A percentile compares a stretch with the other conserved stretches of the same genome.
Evolutionary conservation across 306 rosid species (phyloP).

Genomic region (Styphnolobium japonicum): DNA sequence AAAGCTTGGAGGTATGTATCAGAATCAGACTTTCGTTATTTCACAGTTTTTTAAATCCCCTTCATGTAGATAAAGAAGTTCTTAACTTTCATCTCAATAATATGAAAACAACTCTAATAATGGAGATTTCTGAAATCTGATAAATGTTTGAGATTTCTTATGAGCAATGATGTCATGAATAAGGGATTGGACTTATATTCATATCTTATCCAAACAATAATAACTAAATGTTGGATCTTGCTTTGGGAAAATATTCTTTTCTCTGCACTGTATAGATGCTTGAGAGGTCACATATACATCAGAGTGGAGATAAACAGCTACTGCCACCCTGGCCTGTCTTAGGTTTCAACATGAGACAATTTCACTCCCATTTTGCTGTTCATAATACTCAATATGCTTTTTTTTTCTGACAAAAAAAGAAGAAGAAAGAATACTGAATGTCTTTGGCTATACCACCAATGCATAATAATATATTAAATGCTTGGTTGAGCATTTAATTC

Average conservation of each 20-base stretch:
- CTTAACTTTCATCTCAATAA: not conserved
- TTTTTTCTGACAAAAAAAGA: too few species aligned
- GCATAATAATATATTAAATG: not conserved
- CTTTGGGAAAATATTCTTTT: not conserved
- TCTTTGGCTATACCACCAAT: not conserved
- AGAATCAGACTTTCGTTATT: not conserved
- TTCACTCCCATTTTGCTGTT: not conserved
- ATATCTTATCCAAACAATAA: slow-evolving; percentile 6
- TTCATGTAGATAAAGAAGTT: slow-evolving; percentile 1
- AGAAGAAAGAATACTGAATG: too few species aligned
- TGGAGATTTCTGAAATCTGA: not conserved
- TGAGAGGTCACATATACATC: not conserved
- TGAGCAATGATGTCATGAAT: not conserved
- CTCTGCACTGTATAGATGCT: not conserved
- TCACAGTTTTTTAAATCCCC: not conserved
- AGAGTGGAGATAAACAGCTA: not conserved
- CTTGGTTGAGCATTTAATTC: not conserved
- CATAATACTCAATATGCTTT: not conserved
- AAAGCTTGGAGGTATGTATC: slow-evolving; percentile 69
- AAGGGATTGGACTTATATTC: not conserved
- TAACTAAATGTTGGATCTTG: not conserved
- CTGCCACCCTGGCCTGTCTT: not conserved
- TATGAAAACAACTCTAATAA: not conserved
- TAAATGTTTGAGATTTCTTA: slow-evolving; percentile 4
- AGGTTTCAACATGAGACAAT: not conserved